A percentile compares a stretch with the other conserved stretches of the same genome.
Conservation (phyloP, 257 asterid genomes). For the Echites panduratus region DNA sequence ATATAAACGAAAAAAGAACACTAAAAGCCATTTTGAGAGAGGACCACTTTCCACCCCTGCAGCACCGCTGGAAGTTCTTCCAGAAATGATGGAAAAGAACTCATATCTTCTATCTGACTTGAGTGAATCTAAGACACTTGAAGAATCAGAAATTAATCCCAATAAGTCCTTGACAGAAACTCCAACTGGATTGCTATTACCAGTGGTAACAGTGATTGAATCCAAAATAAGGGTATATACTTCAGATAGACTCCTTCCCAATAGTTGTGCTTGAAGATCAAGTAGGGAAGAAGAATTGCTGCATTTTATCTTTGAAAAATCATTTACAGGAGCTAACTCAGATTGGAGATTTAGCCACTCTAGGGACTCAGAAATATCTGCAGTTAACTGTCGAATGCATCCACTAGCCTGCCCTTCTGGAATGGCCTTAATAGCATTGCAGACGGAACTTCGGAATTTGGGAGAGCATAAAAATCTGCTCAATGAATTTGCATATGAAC, state of each 20-base stretch:
- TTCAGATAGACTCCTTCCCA: conserved; percentile 70
- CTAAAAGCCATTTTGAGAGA: conserved; percentile 53
- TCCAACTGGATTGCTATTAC: conserved; percentile 66
- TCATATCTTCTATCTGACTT: conserved; percentile 31
- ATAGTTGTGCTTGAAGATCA: conserved; percentile 50
- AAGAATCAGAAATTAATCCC: conserved; percentile 45
- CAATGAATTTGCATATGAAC: conserved; percentile 45
- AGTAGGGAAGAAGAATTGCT: conserved; percentile 18
- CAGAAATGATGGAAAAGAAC: conserved; percentile 40
- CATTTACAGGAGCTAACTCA: conserved; percentile 32
- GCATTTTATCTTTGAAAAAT: conserved; percentile 23
- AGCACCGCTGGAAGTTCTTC: conserved; percentile 28
- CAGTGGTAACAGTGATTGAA: conserved; percentile 66
- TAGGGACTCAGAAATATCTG: conserved; percentile 60
- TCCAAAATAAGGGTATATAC: conserved; percentile 59
- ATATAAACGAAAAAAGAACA: conserved; percentile 55
- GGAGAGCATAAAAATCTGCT: conserved; percentile 56
- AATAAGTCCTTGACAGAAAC: conserved; percentile 52
- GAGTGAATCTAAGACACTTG: conserved; percentile 41
- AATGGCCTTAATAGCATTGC: conserved; percentile 62
- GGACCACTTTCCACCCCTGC: conserved; percentile 24
- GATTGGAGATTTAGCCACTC: conserved; percentile 54
- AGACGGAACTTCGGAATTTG: conserved; percentile 60
- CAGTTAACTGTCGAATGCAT: conserved; percentile 51
- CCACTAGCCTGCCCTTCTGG: conserved; percentile 96